Base-by-base conservation (phyloP, 768 basidiomycete species). In the Obba rivulosa region DNA sequence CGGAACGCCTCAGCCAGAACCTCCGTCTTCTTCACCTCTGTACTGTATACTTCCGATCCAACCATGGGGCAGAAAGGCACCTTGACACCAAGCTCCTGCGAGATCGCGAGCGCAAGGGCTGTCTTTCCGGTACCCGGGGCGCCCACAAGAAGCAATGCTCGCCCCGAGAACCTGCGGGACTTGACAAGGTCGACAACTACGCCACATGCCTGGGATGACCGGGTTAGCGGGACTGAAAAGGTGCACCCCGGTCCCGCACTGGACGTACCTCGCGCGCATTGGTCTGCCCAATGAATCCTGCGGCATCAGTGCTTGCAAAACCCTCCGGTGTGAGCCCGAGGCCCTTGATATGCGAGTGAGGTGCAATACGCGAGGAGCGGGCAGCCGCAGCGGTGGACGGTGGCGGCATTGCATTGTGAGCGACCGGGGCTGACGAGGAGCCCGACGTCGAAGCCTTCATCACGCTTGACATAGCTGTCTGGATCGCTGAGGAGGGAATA, bases 61-160 rank as follows among this genome's bases (percentile, higher is more conserved):
- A 98, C 96, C 92, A 97, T 97, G 4, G 93, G 92, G 65, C 95
- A 97, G 64, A 99, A 98, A 0, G 96, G 96, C 1, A 97, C 94
- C 60, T 96, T 96, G 18, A 79, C 70, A 0, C 96, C 96, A 0
- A 99, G 78, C 59, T 98, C 96, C 51, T 97, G 94, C 5, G 92
- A 86, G 22, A 98, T 80, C 0, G 92, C 96, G n/a, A 98, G 68
- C 2, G 96, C 94, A 22, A 98, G 79, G 0, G 96, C 96, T 0
- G 96, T 99, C 72, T 99, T 99, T 10, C 96, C 95, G 3, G 96
- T 99, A 14, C 96, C 94, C 1, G 96, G 96, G 18, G 92, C 92
- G 47, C 96, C 96, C 21, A 90, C 95, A 34, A 98, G 79, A 36
- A 98, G 69, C 35, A 98, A 73, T 0, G 93, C 93, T 49, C 94